phyloP scores from a whole-genome alignment of 257 asterid species.

The Solanum chmielewskii region DNA sequence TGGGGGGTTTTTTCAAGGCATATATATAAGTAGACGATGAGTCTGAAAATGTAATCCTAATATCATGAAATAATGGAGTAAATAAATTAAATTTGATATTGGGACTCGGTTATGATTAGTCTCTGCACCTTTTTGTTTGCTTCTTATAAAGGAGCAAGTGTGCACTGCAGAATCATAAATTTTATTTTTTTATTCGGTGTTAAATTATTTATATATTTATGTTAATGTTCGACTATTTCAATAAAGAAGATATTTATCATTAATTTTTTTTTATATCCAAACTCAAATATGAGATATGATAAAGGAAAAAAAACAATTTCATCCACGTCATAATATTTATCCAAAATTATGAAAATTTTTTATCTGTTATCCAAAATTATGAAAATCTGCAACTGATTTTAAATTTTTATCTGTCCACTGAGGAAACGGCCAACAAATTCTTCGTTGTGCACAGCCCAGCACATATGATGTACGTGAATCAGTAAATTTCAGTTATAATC shows the following conservation, averaged over 20 bases:
- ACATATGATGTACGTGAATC: neutral
- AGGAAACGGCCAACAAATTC: neutral
- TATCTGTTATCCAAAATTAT: neutral
- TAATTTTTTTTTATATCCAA: too few species aligned
- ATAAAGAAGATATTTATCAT: too few species aligned
- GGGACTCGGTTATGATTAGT: neutral
- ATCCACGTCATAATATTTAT: too few species aligned
- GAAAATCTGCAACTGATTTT: neutral
- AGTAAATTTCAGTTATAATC: neutral
- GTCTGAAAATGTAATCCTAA: too few species aligned
- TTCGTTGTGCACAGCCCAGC: neutral
- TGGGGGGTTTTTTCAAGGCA: neutral
- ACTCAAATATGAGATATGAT: too few species aligned
- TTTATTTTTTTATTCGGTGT: too few species aligned
- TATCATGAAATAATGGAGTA: neutral
- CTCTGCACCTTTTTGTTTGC: neutral
- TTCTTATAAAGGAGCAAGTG: neutral
- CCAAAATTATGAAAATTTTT: neutral
- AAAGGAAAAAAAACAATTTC: too few species aligned
- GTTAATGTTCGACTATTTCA: fast-evolving
- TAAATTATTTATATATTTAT: fast-evolving
- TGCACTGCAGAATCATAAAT: neutral
- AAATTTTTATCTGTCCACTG: neutral
- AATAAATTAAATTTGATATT: neutral
- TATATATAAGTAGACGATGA: neutral